phyloP scores from a whole-genome alignment of 345 rosid genomes.

The Hevea brasiliensis region DNA sequence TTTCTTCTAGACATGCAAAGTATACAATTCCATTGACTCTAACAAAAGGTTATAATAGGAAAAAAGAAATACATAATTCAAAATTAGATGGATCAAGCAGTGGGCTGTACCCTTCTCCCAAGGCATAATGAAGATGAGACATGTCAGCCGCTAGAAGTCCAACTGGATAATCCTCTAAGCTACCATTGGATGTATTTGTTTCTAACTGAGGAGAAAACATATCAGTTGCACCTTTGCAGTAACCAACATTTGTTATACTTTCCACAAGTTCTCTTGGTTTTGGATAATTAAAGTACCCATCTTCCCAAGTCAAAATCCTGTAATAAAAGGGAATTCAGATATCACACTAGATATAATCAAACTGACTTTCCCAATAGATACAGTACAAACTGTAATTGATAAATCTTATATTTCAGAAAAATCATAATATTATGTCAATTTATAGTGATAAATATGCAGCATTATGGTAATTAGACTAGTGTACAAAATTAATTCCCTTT shows the following conservation, averaged over 20 bases:
- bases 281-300: conserved; percentile 45
- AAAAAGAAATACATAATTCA: neutral
- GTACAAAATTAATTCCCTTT: neutral
- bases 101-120: conserved; percentile 58
- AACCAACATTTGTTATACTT: conserved; percentile 16
- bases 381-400: neutral
- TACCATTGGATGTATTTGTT: conserved; percentile 11
- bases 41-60: neutral
- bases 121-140: conserved; percentile 38
- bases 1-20: neutral
- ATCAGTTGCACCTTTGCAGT: conserved; percentile 22
- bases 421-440: no score
- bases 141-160: conserved; percentile 38
- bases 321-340: neutral
- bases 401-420: neutral
- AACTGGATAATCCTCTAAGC: conserved; percentile 32
- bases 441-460: no score
- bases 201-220: conserved; percentile 22
- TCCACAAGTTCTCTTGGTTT: conserved; percentile 31
- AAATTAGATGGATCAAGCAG: conserved; percentile 12
- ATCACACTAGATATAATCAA: neutral
- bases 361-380: neutral
- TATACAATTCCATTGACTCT: neutral
- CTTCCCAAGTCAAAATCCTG: conserved; percentile 67
- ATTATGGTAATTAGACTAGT: no score